Evolutionary conservation across 805 yeast genomes (phyloP).

Genomic region (Komagataella phaffii): DNA sequence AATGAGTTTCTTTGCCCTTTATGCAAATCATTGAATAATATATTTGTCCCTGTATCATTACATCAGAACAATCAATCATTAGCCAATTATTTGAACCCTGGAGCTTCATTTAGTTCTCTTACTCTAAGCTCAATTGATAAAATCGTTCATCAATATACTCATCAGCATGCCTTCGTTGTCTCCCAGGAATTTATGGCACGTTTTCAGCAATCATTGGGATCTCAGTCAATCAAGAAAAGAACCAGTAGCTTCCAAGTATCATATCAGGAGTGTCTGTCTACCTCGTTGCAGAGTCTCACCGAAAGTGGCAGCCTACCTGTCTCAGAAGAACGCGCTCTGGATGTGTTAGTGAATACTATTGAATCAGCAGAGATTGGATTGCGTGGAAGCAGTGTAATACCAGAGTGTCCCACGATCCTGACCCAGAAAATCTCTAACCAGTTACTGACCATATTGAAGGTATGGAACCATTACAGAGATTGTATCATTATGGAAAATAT

Average conservation of each 20-base stretch:
- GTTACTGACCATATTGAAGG: conserved; percentile 42
- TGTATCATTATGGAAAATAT: not conserved
- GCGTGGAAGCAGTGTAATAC: conserved; percentile 31
- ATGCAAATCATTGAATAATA: conserved; percentile 77
- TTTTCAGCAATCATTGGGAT: not conserved
- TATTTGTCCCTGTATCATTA: conserved; percentile 70
- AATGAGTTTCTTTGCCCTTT: conserved; percentile 81
- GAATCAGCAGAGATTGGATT: conserved; percentile 53
- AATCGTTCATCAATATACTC: not conserved
- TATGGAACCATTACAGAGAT: conserved; percentile 15
- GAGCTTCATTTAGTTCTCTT: not conserved
- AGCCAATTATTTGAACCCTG: not conserved
- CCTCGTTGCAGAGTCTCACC: not conserved
- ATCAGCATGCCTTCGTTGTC: not conserved
- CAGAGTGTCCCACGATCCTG: conserved; percentile 22
- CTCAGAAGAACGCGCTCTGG: not conserved
- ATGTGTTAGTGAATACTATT: conserved; percentile 36
- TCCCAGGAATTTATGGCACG: not conserved
- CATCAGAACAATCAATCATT: conserved; percentile 22
- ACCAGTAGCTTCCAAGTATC: not conserved
- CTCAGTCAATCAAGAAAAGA: not conserved
- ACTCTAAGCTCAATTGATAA: not conserved
- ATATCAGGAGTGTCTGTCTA: not conserved
- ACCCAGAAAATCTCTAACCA: conserved; percentile 51
- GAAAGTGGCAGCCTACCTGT: not conserved